A percentile compares a stretch with the other conserved stretches of the same genome.
These are phyloP conservation scores for Hymenoscyphus occultus DNA, from an alignment of 2,329 filamentous ascomycete genomes.

Conservation along the genomic window DNA sequence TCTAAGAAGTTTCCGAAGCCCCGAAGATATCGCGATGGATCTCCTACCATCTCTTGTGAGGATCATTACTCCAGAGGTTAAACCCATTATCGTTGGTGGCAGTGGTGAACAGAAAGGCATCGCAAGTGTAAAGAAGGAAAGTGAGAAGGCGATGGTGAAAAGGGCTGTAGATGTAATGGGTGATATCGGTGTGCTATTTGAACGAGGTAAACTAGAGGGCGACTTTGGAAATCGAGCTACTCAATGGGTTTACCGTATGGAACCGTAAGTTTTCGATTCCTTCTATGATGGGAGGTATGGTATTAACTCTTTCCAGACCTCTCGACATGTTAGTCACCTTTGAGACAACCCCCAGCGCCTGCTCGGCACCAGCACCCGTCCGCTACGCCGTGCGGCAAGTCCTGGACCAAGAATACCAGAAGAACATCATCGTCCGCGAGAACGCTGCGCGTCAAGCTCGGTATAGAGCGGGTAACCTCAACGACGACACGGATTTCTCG, in stretches of 20 bases:
- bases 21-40: constrained; percentile 74
- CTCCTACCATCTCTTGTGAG: constrained; percentile 81
- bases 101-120: constrained; percentile 62
- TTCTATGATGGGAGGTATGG: constrained; percentile 1
- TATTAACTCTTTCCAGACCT: constrained; percentile 40
- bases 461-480: constrained; percentile 51
- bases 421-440: constrained; percentile 65
- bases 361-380: constrained; percentile 62
- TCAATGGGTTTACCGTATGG: constrained; percentile 88
- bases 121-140: constrained; percentile 84
- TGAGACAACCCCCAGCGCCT: constrained; percentile 58
- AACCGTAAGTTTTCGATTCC: constrained; percentile 64
- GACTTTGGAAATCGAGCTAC: constrained; percentile 56
- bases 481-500: constrained; percentile 35
- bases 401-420: constrained; percentile 83
- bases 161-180: constrained; percentile 78
- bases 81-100: constrained; percentile 80
- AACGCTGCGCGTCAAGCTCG: constrained; percentile 64
- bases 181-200: constrained; percentile 78
- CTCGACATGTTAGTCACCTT: constrained; percentile 79
- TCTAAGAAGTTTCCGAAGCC: constrained; percentile 73
- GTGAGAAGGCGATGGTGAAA: constrained; percentile 76
- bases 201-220: constrained; percentile 74
- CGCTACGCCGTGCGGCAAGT: constrained; percentile 94
- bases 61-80: constrained; percentile 84